Evolutionary conservation across 2,329 filamentous ascomycete genomes (phyloP).

Genomic region (Monosporascus sp.): DNA sequence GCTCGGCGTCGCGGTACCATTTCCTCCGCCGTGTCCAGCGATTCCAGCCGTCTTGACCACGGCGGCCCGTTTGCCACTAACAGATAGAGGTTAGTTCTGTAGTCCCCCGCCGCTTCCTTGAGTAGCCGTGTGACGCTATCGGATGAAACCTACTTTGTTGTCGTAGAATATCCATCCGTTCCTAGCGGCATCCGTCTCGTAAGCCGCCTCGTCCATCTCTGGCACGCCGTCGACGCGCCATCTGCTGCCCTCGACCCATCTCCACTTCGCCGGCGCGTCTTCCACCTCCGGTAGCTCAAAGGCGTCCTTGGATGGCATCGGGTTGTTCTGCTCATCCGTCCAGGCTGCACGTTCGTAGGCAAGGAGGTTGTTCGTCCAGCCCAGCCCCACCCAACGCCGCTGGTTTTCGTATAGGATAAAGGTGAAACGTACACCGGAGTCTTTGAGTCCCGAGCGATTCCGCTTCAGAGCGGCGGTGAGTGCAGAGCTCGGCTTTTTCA

Average conservation of each 20-base stretch:
- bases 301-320: constrained; percentile 67
- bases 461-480: constrained; percentile 29
- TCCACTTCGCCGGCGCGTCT: constrained; percentile 54
- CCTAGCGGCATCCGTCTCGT: constrained; percentile 55
- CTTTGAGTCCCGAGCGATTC: constrained; percentile 40
- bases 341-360: constrained; percentile 85
- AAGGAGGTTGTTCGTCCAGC: constrained; percentile 89
- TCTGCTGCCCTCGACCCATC: constrained; percentile 79
- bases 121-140: too few relatives aligned
- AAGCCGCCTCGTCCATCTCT: constrained; percentile 43
- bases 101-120: too few relatives aligned
- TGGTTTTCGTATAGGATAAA: constrained; percentile 98
- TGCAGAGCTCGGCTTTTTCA: constrained; percentile 24
- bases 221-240: constrained; percentile 80
- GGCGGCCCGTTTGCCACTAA: constrained; percentile 83
- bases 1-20: constrained; percentile 94
- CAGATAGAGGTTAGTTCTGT: background rate
- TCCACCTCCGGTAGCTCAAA: constrained; percentile 59
- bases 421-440: constrained; percentile 86
- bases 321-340: constrained; percentile 93
- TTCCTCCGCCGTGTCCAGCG: constrained; percentile 89
- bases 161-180: constrained; percentile 97
- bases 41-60: constrained; percentile 85
- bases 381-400: constrained; percentile 86
- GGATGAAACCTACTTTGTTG: constrained; percentile 66